Evolutionary conservation across 441 rosid genomes (phyloP), one percentile per base, ranked within the genome.

Genomic region (Breynia disticha): DNA sequence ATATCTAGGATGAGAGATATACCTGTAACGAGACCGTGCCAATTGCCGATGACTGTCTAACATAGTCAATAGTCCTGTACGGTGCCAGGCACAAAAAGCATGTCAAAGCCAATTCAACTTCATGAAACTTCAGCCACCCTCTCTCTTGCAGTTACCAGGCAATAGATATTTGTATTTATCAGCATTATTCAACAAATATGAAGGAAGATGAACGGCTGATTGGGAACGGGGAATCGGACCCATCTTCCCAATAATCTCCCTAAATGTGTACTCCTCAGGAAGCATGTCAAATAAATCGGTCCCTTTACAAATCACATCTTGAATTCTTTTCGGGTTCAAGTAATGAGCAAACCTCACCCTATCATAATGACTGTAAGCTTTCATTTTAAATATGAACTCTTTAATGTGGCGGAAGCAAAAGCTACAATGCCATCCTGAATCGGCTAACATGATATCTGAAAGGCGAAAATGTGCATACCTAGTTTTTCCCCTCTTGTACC

Each of bases 391-490:
- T 50, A 82, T 52, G 65, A 90, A 90, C 59, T 86, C 90, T 5
- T 63, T 75, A 18, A 90, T 75, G 57, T 58, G 60, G 47, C 94
- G 85, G 57, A 90, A 90, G 59, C 97, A 90, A 69, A 90, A 90
- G 76, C 97, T 89, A 61, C 97, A 89, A 52, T 89, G 97, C 97
- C 97, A 89, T 15, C 97, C 97, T 0, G 97, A 58, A 74, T 86
- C 95, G 0, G 95, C 67, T 61, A 90, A 61, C 22, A 84, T 49
- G 16, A 71, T 41, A 74, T 90, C 80, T 0, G 80, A 64, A 74
- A 84, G 95, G 0, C 95, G 87, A 55, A 52, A 90, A 70, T 90
- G 97, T 10, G 94, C 88, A 62, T 86, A 86, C 67, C 86, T 76
- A 38, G 95, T 86, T 49, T 77, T 76, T 37, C 84, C 77, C 2